phyloP scores from a whole-genome alignment of 177 flowering plant genomes.

The Vitis hybrid region DNA sequence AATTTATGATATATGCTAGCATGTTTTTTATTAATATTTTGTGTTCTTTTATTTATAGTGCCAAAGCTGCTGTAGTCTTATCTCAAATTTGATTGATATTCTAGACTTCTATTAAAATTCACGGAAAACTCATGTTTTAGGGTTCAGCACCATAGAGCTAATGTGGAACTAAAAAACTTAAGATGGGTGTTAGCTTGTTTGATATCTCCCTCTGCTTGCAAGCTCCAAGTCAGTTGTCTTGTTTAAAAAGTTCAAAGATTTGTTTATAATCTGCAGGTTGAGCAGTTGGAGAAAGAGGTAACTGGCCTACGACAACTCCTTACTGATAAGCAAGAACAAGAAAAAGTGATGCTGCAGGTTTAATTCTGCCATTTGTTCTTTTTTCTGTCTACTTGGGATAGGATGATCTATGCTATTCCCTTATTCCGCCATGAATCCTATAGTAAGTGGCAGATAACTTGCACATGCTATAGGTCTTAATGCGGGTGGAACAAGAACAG shows the following conservation, averaged over 20 bases:
- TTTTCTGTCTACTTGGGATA: background rate
- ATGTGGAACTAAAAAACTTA: too few species aligned
- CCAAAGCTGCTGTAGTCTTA: too few species aligned
- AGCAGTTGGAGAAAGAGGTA: conserved; percentile 79
- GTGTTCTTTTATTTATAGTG: background rate
- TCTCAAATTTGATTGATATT: too few species aligned
- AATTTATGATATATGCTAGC: background rate
- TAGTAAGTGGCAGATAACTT: conserved; percentile 2
- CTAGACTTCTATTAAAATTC: too few species aligned
- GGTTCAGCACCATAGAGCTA: too few species aligned
- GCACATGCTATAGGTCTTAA: conserved; percentile 57
- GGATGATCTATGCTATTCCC: background rate
- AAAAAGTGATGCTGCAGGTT: conserved; percentile 92
- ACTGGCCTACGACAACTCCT: conserved; percentile 63
- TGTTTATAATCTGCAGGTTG: conserved; percentile 53
- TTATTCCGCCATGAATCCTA: background rate
- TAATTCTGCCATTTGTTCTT: background rate
- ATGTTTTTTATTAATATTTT: background rate
- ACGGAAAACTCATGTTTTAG: too few species aligned
- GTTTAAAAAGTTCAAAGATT: background rate
- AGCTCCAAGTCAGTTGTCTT: background rate
- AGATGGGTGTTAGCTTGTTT: too few species aligned
- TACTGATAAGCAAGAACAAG: conserved; percentile 90
- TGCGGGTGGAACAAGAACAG: conserved; percentile 94
- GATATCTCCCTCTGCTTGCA: background rate